A percentile compares a stretch with the other conserved stretches of the same genome.
phyloP scores from a whole-genome alignment of 2,329 filamentous ascomycete species.

The Calonectria honghensis region DNA sequence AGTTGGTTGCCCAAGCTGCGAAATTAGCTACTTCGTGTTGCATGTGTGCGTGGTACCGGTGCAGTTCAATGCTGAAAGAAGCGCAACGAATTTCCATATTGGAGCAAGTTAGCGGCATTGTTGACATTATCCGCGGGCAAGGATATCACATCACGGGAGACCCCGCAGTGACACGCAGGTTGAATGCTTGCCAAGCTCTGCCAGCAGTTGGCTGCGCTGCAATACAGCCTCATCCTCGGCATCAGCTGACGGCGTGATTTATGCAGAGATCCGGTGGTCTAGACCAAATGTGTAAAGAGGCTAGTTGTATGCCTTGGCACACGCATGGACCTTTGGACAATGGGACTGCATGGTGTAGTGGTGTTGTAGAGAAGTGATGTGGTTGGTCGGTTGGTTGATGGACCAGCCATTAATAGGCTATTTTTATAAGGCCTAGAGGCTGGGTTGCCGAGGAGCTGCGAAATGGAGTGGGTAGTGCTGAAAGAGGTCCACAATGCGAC shows the following conservation, averaged over 20 bases:
- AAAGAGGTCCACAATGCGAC: neutral
- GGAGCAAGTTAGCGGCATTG: conserved; percentile 13
- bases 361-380: neutral
- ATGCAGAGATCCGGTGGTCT: conserved; percentile 6
- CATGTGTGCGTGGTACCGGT: neutral
- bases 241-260: conserved; percentile 26
- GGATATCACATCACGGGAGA: neutral
- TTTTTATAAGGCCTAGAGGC: neutral
- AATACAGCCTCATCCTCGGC: conserved; percentile 13
- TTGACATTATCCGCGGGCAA: neutral
- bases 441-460: conserved; percentile 7
- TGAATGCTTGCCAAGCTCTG: neutral
- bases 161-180: neutral
- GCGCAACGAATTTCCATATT: conserved; percentile 7
- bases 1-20: neutral
- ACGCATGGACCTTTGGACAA: neutral
- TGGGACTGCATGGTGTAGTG: neutral
- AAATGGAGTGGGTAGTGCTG: neutral
- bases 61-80: neutral
- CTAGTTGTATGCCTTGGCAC: neutral
- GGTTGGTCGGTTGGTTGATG: conserved; percentile 1
- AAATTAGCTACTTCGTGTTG: neutral
- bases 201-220: neutral
- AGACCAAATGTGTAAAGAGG: neutral
- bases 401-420: conserved; percentile 5